Evolutionary conservation across 228 moss, liverwort and hornwort species (phyloP).

Genomic region (Sphagnum magellanicum): DNA sequence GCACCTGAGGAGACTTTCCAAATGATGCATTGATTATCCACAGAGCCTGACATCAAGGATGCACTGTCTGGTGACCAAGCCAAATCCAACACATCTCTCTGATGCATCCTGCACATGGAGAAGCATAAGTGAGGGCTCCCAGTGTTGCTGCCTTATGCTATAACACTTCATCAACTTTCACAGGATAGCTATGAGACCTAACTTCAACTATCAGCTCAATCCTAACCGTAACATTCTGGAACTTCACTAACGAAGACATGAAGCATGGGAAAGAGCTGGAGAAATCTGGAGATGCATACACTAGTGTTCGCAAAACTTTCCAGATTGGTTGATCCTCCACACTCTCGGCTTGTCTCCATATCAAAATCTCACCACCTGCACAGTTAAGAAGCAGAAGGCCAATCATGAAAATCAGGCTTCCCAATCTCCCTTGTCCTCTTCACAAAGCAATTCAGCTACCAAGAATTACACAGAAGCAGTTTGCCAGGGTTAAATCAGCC

Average conservation of each 20-base stretch:
- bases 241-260: no score
- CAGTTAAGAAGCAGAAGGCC: not conserved
- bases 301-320: conserved; percentile 74
- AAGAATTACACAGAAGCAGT: not conserved
- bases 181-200: no score
- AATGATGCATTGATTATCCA: conserved; percentile 89
- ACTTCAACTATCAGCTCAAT: no score
- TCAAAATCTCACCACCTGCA: conserved; percentile 73
- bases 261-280: no score
- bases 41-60: conserved; percentile 80
- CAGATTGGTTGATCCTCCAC: conserved; percentile 41
- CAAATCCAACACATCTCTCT: conserved; percentile 82
- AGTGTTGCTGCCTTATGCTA: no score
- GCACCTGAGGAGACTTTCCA: conserved; percentile 78
- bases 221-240: no score
- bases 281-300: conserved; percentile 23
- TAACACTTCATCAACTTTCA: no score
- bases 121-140: conserved; percentile 1
- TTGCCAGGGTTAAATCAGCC: not conserved
- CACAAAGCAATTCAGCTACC: not conserved
- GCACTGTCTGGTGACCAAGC: conserved; percentile 83
- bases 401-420: not conserved
- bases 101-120: conserved; percentile 38
- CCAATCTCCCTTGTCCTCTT: not conserved
- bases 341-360: conserved; percentile 56